phyloP scores from a whole-genome alignment of 768 basidiomycete species.

The Kwoniella bestiolae region DNA sequence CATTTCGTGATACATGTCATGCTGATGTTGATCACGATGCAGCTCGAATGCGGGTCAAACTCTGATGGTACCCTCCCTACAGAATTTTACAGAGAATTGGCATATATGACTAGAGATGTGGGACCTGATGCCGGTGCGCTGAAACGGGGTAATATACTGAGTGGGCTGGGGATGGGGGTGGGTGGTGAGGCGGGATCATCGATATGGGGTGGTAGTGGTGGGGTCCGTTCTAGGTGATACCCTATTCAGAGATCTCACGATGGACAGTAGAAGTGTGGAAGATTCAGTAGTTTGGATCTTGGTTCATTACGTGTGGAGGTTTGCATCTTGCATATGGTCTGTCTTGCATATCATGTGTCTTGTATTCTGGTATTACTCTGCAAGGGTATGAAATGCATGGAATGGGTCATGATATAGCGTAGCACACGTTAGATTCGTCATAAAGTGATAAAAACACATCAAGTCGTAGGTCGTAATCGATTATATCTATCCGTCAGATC shows the following conservation, averaged over 20 bases:
- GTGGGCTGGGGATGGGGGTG: not conserved
- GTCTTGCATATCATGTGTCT: too few species aligned
- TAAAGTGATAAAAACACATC: not conserved
- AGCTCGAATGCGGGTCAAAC: conserved; percentile 15
- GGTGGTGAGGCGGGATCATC: too few species aligned
- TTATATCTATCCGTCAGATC: conserved; percentile 30
- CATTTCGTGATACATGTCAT: too few species aligned
- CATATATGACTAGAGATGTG: conserved; percentile 18
- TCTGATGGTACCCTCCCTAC: conserved; percentile 7
- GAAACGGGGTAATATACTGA: conserved; percentile 12
- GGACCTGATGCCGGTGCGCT: conserved; percentile 23
- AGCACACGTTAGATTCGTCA: not conserved
- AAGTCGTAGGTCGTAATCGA: conserved; percentile 22
- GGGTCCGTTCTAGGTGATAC: too few species aligned
- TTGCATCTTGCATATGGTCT: too few species aligned
- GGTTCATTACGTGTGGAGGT: too few species aligned
- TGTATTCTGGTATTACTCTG: too few species aligned
- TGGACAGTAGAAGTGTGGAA: too few species aligned
- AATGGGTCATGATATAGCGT: not conserved
- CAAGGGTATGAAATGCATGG: too few species aligned
- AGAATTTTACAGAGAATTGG: conserved; percentile 15
- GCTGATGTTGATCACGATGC: not conserved
- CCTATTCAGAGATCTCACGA: too few species aligned
- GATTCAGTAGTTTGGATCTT: too few species aligned
- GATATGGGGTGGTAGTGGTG: conserved; percentile 10